phyloP scores from a whole-genome alignment of 2,329 filamentous ascomycete genomes.

The Cladosporium sp. region DNA sequence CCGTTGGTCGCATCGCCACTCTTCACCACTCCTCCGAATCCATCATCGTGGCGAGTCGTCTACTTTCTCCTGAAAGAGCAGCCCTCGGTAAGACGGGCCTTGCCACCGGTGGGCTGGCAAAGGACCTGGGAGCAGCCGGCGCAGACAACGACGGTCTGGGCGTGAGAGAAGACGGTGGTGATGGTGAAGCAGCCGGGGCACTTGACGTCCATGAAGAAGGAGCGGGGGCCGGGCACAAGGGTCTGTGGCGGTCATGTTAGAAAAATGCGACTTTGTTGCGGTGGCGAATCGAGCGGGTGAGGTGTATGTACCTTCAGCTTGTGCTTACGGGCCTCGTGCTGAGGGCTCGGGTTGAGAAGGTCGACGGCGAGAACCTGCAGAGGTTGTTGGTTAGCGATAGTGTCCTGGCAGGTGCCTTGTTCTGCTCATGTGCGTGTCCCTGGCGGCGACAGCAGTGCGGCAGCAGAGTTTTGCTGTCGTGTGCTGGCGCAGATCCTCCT shows the following conservation, averaged over 20 bases:
- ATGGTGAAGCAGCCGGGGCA: conserved; percentile 99
- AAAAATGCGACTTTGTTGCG: conserved; percentile 11
- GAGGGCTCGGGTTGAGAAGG: conserved; percentile 97
- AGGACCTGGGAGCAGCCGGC: conserved; percentile 98
- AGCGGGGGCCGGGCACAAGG: conserved; percentile 92
- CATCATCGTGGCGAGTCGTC: conserved; percentile 38
- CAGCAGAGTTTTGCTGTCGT: conserved; percentile 9
- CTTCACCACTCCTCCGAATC: conserved; percentile 12
- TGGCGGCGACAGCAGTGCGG: conserved; percentile 4
- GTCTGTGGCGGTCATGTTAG: conserved; percentile 19
- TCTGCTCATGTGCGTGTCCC: neutral
- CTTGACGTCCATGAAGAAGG: conserved; percentile 99
- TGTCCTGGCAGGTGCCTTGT: no score
- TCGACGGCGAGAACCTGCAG: conserved; percentile 98
- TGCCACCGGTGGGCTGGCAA: conserved; percentile 98
- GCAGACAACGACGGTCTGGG: conserved; percentile 99
- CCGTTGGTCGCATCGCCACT: conserved; percentile 11
- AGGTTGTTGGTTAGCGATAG: conserved; percentile 12
- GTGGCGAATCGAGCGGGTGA: conserved; percentile 7
- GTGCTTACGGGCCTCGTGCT: conserved; percentile 99
- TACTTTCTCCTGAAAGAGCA: conserved; percentile 99
- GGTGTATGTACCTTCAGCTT: conserved; percentile 85
- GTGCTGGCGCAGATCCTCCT: conserved; percentile 6
- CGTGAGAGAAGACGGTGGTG: conserved; percentile 99
- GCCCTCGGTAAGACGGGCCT: conserved; percentile 97